A percentile compares a stretch with the other conserved stretches of the same genome.
phyloP scores from a whole-genome alignment of 2,329 filamentous ascomycete species.

The Pseudocercospora cruenta region DNA sequence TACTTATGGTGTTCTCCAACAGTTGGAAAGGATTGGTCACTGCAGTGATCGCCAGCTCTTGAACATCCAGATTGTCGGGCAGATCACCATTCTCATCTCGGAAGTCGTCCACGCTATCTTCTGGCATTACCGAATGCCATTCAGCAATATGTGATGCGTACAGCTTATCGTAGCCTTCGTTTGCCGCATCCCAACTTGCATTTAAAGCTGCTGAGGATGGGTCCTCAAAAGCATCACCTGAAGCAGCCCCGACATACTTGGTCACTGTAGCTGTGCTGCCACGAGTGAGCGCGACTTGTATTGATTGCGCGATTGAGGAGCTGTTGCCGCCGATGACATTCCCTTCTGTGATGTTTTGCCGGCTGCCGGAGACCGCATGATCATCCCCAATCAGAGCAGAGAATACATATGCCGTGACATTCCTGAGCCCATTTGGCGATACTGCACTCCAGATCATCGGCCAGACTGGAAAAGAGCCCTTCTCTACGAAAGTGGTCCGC shows the following conservation, averaged over 20 bases:
- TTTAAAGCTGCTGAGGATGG: constrained; percentile 59
- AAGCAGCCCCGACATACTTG: constrained; percentile 71
- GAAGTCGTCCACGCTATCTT: constrained; percentile 67
- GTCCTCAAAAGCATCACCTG: constrained; percentile 67
- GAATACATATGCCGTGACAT: constrained; percentile 65
- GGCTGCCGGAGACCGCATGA: constrained; percentile 45
- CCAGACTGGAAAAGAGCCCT: constrained; percentile 56
- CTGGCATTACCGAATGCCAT: constrained; percentile 65
- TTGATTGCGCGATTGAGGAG: constrained; percentile 67
- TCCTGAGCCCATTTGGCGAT: constrained; percentile 61
- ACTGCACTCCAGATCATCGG: constrained; percentile 67
- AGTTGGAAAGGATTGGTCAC: constrained; percentile 62
- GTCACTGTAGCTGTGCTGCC: constrained; percentile 60
- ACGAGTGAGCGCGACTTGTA: constrained; percentile 56
- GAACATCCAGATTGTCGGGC: constrained; percentile 59
- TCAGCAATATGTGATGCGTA: constrained; percentile 61
- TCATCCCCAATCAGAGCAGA: constrained; percentile 53
- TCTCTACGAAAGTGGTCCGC: constrained; percentile 62
- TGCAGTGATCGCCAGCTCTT: constrained; percentile 59
- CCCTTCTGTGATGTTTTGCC: constrained; percentile 49
- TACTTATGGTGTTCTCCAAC: constrained; percentile 58
- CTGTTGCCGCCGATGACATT: constrained; percentile 59
- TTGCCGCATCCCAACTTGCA: constrained; percentile 56
- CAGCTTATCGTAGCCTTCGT: constrained; percentile 59
- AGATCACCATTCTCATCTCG: constrained; percentile 59